Evolutionary conservation across 805 yeast genomes (phyloP), one percentile per base, ranked within the genome.

Genomic region (Candida adriatica): DNA sequence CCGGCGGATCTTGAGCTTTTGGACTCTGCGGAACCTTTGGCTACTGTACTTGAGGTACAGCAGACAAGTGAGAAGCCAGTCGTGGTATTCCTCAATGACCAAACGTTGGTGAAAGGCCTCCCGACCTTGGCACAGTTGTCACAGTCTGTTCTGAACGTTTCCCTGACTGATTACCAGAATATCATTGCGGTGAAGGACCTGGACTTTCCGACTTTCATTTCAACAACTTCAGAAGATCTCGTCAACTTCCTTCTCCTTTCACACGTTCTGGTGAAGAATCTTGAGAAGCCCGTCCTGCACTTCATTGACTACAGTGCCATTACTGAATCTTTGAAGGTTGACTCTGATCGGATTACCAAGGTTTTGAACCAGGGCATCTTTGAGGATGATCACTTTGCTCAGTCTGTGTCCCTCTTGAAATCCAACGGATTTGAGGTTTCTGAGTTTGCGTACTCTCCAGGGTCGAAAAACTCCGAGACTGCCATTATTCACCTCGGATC

Each of bases 171-270:
- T 53, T 84, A 66, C 57, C 74, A 82, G 17, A 61, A 72, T 11
- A 70, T 85, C 17, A 64, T 90, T n/a, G 70, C 85, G 6, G 63
- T 82, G 44, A 76, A 88, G 51, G 90, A 84, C 53, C 62, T 80
- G 24, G 75, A 75, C 11, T 70, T 66, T 44, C 69, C 75, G 6
- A 64, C 80, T 16, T 55, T 88, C 41, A 69, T 87, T 34, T 83
- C 95, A n/a, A 76, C 73, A 46, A 59, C 64, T 23, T 53, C 68
- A 6, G 51, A 61, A 19, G 85, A 79, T 39, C 64, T 79, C 8
- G 56, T 63, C 27, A 67, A 67, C 31, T 64, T 72, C 39, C 65
- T 83, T 6, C 56, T 72, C 27, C 69, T 76, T 16, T 73, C 94
- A 3, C 71, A 75, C 45, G 58, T 73, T 27, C 55, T 78, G 24